phyloP scores from a whole-genome alignment of 2,329 filamentous ascomycete species.

The Stagonosporopsis chrysanthemi region DNA sequence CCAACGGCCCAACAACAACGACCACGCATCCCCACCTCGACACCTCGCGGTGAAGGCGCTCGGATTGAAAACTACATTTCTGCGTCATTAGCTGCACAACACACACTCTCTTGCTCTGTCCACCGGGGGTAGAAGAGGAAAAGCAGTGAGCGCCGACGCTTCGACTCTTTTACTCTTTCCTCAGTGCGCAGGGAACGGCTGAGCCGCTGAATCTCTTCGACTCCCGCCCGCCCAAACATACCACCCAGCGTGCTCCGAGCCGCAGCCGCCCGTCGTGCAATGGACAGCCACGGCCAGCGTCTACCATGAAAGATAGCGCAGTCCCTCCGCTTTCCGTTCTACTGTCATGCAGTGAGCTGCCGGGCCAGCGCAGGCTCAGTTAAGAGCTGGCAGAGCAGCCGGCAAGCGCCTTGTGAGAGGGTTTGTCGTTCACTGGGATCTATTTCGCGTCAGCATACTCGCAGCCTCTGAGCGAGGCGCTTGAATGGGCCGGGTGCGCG shows the following conservation, averaged over 20 bases:
- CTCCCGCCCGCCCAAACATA: neutral
- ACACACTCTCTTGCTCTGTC: constrained; percentile 4
- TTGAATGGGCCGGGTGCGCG: neutral
- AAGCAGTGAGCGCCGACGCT: constrained; percentile 28
- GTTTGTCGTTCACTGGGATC: constrained; percentile 42
- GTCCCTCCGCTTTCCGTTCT: constrained; percentile 49
- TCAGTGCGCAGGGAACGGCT: constrained; percentile 42
- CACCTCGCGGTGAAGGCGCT: constrained; percentile 32
- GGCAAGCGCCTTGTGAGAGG: constrained; percentile 32
- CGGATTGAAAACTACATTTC: constrained; percentile 48
- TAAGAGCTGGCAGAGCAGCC: constrained; percentile 30
- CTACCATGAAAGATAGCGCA: constrained; percentile 37
- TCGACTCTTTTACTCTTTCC: constrained; percentile 45
- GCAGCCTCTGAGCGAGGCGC: neutral
- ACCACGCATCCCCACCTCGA: constrained; percentile 34
- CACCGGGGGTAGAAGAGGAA: neutral
- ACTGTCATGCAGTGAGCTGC: constrained; percentile 35
- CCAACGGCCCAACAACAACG: constrained; percentile 30
- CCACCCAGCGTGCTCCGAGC: constrained; percentile 30
- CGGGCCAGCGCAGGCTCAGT: constrained; percentile 9
- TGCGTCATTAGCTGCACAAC: constrained; percentile 39
- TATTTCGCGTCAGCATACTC: neutral
- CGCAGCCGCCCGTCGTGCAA: constrained; percentile 28
- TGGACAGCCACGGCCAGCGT: constrained; percentile 26
- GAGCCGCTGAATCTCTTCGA: constrained; percentile 6